These are phyloP conservation scores for Kuraishia capsulata DNA, from an alignment of 805 yeast genomes.

Conservation along the genomic window DNA sequence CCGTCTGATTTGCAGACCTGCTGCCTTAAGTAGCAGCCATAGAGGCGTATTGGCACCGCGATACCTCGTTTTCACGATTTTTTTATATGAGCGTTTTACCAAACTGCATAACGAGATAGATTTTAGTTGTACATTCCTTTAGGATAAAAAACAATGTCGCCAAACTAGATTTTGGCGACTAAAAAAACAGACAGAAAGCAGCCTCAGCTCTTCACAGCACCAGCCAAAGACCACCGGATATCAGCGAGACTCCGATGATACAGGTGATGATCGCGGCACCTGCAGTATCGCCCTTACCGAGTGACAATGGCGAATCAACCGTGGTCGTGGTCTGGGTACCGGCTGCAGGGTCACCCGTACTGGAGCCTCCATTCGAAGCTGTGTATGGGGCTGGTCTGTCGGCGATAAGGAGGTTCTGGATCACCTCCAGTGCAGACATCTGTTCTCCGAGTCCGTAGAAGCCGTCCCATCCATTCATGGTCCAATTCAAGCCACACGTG, in stretches of 20 bases:
- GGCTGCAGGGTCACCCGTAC: slow-evolving; percentile 56
- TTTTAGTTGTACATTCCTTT: too few species aligned
- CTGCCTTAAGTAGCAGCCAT: too few species aligned
- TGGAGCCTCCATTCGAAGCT: slow-evolving; percentile 57
- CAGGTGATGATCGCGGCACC: slow-evolving; percentile 67
- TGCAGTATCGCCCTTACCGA: slow-evolving; percentile 42
- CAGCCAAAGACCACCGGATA: slow-evolving; percentile 18
- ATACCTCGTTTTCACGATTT: too few species aligned
- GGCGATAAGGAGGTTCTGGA: slow-evolving; percentile 34
- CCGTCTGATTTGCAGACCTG: too few species aligned
- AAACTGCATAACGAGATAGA: too few species aligned
- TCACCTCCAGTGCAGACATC: slow-evolving; percentile 63
- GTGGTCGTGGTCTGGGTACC: slow-evolving; percentile 39
- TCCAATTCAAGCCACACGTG: slow-evolving; percentile 81
- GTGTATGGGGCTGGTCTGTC: slow-evolving; percentile 51
- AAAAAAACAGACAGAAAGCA: not conserved
- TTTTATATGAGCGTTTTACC: too few species aligned
- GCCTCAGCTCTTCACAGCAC: slow-evolving; percentile 6
- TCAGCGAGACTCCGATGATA: slow-evolving; percentile 32
- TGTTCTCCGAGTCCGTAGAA: slow-evolving; percentile 79
- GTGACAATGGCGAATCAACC: slow-evolving; percentile 28
- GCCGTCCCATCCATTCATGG: slow-evolving; percentile 49
- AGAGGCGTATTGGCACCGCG: too few species aligned
- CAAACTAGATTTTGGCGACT: too few species aligned
- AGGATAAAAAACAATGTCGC: too few species aligned